These are phyloP conservation scores for Colletotrichum liriopes DNA, from an alignment of 2,329 filamentous ascomycete genomes.

Conservation along the genomic window DNA sequence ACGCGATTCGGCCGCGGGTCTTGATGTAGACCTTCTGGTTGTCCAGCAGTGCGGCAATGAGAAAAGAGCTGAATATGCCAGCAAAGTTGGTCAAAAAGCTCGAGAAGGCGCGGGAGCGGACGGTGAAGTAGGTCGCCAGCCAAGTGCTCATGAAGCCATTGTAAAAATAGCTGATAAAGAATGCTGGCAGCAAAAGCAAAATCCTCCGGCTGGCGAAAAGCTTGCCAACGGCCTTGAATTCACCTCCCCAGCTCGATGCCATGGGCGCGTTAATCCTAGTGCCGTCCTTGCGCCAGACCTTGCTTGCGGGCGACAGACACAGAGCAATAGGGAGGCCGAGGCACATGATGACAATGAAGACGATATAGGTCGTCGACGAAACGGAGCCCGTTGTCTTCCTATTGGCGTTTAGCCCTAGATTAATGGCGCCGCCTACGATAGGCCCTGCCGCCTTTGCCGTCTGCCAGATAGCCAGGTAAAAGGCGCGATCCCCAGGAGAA, in stretches of 20 bases:
- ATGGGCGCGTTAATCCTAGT: constrained; percentile 61
- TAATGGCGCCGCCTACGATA: constrained; percentile 76
- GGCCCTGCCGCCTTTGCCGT: constrained; percentile 30
- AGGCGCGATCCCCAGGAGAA: constrained; percentile 2
- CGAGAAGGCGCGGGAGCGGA: constrained; percentile 27
- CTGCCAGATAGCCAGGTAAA: constrained; percentile 29
- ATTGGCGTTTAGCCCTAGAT: constrained; percentile 73
- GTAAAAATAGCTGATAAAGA: constrained; percentile 33
- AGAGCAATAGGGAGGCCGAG: constrained; percentile 72
- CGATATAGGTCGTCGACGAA: constrained; percentile 75
- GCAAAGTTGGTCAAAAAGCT: constrained; percentile 32
- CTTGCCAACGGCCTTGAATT: constrained; percentile 24
- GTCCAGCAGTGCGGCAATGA: constrained; percentile 22
- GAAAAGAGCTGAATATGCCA: constrained; percentile 28
- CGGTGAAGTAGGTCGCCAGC: constrained; percentile 30
- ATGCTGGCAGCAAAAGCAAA: constrained; percentile 20
- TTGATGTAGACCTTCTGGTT: constrained; percentile 26
- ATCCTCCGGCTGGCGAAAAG: constrained; percentile 21
- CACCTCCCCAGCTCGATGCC: constrained; percentile 6
- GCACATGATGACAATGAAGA: constrained; percentile 78
- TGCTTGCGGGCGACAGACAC: constrained; percentile 69
- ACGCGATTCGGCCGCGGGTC: constrained; percentile 19
- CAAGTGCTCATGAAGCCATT: constrained; percentile 34
- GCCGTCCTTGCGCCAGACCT: constrained; percentile 76
- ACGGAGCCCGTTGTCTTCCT: constrained; percentile 71